These are phyloP conservation scores for Cryptomeria japonica DNA, from an alignment of 75 land plant species.

Conservation along the genomic window DNA sequence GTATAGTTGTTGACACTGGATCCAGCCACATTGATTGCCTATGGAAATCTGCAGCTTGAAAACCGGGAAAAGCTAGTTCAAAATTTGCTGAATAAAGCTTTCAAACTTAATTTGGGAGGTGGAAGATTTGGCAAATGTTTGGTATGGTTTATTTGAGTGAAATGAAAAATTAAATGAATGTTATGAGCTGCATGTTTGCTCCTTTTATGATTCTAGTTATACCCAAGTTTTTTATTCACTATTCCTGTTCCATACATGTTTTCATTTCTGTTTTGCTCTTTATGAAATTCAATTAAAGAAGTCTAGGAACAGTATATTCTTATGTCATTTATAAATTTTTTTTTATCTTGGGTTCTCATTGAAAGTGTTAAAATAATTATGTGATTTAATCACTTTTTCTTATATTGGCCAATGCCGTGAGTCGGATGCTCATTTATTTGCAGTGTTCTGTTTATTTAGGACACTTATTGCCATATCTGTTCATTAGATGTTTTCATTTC, in stretches of 20 bases:
- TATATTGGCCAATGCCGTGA: neutral
- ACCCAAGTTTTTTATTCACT: neutral
- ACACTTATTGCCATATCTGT: too few species aligned
- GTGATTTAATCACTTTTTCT: neutral
- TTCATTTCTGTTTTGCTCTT: neutral
- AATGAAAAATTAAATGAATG: neutral
- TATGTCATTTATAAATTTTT: neutral
- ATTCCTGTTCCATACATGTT: neutral
- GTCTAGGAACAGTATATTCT: neutral
- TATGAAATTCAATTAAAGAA: neutral
- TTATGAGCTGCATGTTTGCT: neutral
- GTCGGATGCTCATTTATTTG: neutral
- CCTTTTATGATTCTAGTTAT: neutral
- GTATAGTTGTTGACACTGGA: constrained; percentile 41
- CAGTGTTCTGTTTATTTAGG: neutral
- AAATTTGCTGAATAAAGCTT: constrained; percentile 41
- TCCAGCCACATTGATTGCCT: constrained; percentile 37
- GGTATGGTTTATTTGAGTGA: constrained; percentile 27
- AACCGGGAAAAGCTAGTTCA: constrained; percentile 36
- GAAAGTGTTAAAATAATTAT: neutral
- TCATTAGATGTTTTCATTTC: neutral
- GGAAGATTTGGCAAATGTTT: constrained; percentile 68
- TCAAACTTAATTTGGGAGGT: constrained; percentile 50
- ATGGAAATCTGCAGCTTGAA: constrained; percentile 32
- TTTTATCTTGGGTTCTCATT: neutral